A percentile compares a stretch with the other conserved stretches of the same genome.
Evolutionary conservation across 345 rosid species (phyloP).

Genomic region (Citrus cavaleriei): DNA sequence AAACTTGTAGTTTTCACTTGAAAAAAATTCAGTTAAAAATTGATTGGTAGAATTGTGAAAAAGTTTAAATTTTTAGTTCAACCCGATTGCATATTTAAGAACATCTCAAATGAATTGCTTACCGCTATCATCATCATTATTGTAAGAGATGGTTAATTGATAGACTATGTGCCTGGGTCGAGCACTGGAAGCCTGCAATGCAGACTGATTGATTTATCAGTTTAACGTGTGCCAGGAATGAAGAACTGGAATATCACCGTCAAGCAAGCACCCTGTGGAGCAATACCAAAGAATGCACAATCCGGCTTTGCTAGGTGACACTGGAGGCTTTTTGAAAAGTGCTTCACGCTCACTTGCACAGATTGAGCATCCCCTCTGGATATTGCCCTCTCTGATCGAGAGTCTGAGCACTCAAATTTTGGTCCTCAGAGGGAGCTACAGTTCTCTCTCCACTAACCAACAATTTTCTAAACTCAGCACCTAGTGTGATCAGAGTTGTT

Average conservation of each 20-base stretch:
- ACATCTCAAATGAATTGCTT: no score
- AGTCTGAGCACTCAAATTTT: slow-evolving; percentile 57
- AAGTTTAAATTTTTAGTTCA: no score
- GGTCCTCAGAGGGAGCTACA: slow-evolving; percentile 62
- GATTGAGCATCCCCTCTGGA: slow-evolving; percentile 69
- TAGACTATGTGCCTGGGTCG: slow-evolving; percentile 48
- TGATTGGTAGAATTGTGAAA: no score
- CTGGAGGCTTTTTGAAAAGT: slow-evolving; percentile 85
- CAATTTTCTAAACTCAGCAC: no score
- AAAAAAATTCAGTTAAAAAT: no score
- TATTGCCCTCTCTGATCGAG: slow-evolving; percentile 71
- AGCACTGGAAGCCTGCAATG: slow-evolving; percentile 90
- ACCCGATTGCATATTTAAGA: no score
- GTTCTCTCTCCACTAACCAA: slow-evolving; percentile 72
- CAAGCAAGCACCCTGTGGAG: slow-evolving; percentile 66
- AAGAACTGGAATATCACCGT: slow-evolving; percentile 92
- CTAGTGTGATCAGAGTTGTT: no score
- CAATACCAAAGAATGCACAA: slow-evolving; percentile 85
- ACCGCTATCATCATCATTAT: no score
- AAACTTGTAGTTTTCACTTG: no score
- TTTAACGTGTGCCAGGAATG: slow-evolving; percentile 70
- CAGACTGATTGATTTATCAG: slow-evolving; percentile 83
- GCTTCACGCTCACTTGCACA: slow-evolving; percentile 77
- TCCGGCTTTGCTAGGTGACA: slow-evolving; percentile 85
- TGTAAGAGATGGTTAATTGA: background rate